phyloP scores from a whole-genome alignment of 176 grass and related monocot species.

The Pontederia paniculata region DNA sequence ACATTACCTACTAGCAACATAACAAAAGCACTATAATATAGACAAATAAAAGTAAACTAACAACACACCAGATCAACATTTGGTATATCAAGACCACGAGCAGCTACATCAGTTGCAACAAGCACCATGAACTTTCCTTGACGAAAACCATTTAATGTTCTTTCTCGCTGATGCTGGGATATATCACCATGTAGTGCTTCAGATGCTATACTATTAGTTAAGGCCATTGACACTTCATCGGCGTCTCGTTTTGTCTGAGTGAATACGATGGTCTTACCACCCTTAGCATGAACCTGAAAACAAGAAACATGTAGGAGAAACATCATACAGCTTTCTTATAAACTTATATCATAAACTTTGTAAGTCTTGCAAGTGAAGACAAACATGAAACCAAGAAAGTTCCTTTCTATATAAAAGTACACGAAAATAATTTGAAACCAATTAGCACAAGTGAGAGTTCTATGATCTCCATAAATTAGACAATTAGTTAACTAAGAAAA shows the following conservation, averaged over 20 bases:
- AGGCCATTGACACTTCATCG: conserved; percentile 73
- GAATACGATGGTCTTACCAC: conserved; percentile 98
- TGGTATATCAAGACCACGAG: conserved; percentile 94
- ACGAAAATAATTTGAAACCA: too few relatives aligned
- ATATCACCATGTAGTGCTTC: conserved; percentile 99
- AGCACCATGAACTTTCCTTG: conserved; percentile 97
- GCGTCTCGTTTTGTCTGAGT: conserved; percentile 86
- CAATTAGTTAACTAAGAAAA: too few relatives aligned
- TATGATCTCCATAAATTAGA: too few relatives aligned
- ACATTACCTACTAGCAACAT: too few relatives aligned
- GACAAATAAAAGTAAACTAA: neutral
- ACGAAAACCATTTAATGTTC: conserved; percentile 87
- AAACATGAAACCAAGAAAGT: too few relatives aligned
- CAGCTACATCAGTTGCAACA: conserved; percentile 95
- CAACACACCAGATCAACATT: conserved; percentile 92
- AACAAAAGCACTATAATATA: too few relatives aligned
- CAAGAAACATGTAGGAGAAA: neutral
- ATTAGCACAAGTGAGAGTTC: too few relatives aligned
- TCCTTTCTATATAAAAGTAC: too few relatives aligned
- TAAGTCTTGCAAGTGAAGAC: too few relatives aligned
- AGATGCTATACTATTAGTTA: conserved; percentile 84
- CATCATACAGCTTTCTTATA: too few relatives aligned
- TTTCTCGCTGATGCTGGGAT: conserved; percentile 94
- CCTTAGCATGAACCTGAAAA: conserved; percentile 91
- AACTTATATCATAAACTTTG: too few relatives aligned